Conservation (phyloP, 805 yeast genomes). For the Schizosaccharomyces cryophilus region DNA sequence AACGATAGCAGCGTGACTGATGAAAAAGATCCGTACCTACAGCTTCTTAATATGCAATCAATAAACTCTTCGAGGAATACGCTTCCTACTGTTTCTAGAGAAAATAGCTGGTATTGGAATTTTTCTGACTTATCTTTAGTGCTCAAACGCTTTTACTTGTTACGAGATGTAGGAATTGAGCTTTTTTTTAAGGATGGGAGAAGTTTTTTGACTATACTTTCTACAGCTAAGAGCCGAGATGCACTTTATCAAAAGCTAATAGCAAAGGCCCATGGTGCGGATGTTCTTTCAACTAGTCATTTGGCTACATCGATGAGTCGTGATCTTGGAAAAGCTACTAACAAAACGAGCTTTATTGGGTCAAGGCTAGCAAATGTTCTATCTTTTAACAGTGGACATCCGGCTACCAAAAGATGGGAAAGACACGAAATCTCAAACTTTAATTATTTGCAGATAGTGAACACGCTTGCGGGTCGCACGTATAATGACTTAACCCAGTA, state of each 20-base stretch:
- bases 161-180: constrained; percentile 64
- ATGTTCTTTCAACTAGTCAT: neutral
- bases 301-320: neutral
- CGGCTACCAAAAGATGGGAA: constrained; percentile 48
- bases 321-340: constrained; percentile 5
- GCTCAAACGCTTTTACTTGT: constrained; percentile 48
- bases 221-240: constrained; percentile 30
- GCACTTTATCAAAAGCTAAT: constrained; percentile 18
- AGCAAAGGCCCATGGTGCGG: neutral
- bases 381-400: constrained; percentile 13
- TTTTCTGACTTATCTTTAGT: constrained; percentile 33
- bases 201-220: constrained; percentile 42
- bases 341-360: constrained; percentile 16
- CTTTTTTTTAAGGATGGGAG: constrained; percentile 51
- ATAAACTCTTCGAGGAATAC: constrained; percentile 16
- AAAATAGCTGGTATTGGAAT: constrained; percentile 23
- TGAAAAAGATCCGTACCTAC: constrained; percentile 44
- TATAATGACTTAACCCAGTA: constrained; percentile 75
- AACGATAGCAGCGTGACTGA: constrained; percentile 32
- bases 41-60: constrained; percentile 19
- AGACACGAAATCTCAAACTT: constrained; percentile 62
- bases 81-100: constrained; percentile 12
- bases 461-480: constrained; percentile 70
- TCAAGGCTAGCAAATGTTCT: constrained; percentile 24
- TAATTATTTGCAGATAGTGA: constrained; percentile 52